A percentile compares a stretch with the other conserved stretches of the same genome.
Conservation (phyloP, 2,329 filamentous ascomycete genomes). For the Diaporthe sp. region DNA sequence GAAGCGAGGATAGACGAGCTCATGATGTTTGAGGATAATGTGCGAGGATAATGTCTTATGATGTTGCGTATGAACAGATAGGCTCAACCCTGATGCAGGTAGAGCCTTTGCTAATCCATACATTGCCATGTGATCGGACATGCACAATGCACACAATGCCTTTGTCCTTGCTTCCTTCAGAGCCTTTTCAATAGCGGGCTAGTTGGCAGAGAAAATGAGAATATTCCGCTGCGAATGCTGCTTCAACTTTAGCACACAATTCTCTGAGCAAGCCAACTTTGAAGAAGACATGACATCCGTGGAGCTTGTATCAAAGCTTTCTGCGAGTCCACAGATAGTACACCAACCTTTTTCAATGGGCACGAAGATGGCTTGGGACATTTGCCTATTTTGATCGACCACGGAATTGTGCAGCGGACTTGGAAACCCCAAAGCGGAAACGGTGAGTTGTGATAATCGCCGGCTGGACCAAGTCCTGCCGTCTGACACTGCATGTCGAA, state of each 20-base stretch:
- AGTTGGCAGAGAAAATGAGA: too few species aligned
- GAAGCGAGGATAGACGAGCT: too few species aligned
- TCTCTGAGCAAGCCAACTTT: neutral
- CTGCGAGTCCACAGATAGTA: neutral
- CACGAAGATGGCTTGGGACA: too few species aligned
- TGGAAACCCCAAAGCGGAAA: neutral
- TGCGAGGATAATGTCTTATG: neutral
- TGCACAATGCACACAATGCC: neutral
- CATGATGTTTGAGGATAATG: neutral
- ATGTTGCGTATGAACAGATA: neutral
- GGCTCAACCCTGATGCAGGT: neutral
- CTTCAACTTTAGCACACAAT: neutral
- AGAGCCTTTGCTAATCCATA: too few species aligned
- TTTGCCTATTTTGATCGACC: neutral
- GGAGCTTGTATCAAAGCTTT: too few species aligned
- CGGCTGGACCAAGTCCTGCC: neutral
- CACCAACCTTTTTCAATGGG: neutral
- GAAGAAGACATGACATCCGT: neutral
- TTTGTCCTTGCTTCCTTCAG: neutral
- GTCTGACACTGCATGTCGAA: neutral
- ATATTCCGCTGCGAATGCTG: fast-evolving
- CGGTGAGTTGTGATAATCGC: neutral
- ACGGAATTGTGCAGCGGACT: neutral
- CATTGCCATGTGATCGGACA: neutral
- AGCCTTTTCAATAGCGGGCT: too few species aligned